Percentiles rank a stretch among this genome's conserved stretches.
Conservation (phyloP, 768 basidiomycete genomes). For the Pulveroboletus sp. region DNA sequence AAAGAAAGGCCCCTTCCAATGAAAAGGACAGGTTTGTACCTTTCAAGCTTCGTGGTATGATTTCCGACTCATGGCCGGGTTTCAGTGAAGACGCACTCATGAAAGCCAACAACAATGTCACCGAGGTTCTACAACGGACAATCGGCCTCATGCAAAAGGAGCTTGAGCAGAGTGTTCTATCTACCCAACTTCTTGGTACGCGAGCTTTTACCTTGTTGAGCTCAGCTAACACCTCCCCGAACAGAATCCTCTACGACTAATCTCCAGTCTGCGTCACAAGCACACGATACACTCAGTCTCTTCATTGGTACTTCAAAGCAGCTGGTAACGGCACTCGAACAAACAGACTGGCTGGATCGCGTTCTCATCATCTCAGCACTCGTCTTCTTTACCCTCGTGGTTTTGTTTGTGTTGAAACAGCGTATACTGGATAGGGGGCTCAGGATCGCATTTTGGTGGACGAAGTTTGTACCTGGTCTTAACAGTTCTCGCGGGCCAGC, state of each 20-base stretch:
- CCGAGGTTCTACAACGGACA: conserved; percentile 82
- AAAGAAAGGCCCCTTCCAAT: conserved; percentile 40
- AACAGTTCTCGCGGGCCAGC: conserved; percentile 3
- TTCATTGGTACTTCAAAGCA: conserved; percentile 78
- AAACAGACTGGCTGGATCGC: conserved; percentile 90
- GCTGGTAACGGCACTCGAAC: conserved; percentile 84
- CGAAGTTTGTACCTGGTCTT: conserved; percentile 56
- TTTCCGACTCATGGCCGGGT: neutral
- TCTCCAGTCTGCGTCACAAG: conserved; percentile 67
- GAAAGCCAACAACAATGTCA: conserved; percentile 87
- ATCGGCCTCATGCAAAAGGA: conserved; percentile 87
- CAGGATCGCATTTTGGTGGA: conserved; percentile 87
- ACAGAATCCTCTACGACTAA: conserved; percentile 78
- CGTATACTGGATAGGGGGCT: conserved; percentile 79
- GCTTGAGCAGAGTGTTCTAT: conserved; percentile 84
- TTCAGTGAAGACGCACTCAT: conserved; percentile 80
- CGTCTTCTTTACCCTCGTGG: conserved; percentile 78
- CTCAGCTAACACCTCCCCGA: neutral
- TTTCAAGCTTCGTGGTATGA: neutral
- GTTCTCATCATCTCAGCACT: conserved; percentile 79
- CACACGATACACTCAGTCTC: conserved; percentile 72
- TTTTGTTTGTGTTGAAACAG: conserved; percentile 86
- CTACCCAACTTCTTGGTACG: conserved; percentile 81
- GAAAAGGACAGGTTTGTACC: conserved; percentile 62
- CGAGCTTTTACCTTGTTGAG: neutral